Conservation (phyloP, 2,329 filamentous ascomycete genomes). For the Escovopsis sp. region DNA sequence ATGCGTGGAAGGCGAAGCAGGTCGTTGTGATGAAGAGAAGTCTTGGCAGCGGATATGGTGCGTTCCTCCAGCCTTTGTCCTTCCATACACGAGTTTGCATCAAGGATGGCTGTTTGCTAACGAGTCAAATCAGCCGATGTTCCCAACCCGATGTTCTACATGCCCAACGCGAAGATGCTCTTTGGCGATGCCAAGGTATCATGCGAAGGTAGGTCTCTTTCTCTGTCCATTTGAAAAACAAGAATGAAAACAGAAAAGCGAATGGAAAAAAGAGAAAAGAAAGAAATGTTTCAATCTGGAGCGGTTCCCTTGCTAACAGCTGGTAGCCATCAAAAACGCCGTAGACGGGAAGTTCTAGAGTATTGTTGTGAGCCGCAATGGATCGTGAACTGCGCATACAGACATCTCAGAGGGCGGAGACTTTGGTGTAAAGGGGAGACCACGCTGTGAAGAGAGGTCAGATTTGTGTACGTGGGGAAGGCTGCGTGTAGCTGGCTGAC, state of each 20-base stretch:
- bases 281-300: too few relatives aligned
- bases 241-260: too few relatives aligned
- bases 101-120: slow-evolving; percentile 2
- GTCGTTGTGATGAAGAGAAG: slow-evolving; percentile 88
- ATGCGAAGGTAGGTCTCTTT: slow-evolving; percentile 57
- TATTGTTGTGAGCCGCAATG: background rate
- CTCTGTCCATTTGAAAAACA: too few relatives aligned
- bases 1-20: slow-evolving; percentile 89
- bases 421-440: too few relatives aligned
- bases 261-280: too few relatives aligned
- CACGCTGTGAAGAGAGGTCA: too few relatives aligned
- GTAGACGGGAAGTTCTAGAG: slow-evolving; percentile 19
- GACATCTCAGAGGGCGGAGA: too few relatives aligned
- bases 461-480: too few relatives aligned
- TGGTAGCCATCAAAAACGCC: slow-evolving; percentile 25
- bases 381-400: too few relatives aligned
- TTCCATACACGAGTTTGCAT: slow-evolving; percentile 3
- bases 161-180: slow-evolving; percentile 78
- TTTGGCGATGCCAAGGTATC: slow-evolving; percentile 80
- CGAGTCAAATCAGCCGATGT: slow-evolving; percentile 52
- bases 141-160: slow-evolving; percentile 86
- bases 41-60: slow-evolving; percentile 75
- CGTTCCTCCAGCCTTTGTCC: background rate
- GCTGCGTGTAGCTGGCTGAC: too few relatives aligned
- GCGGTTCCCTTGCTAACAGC: slow-evolving; percentile 8